Evolutionary conservation across 1,284 basidiomycete species (phyloP).

Genomic region (Pascua guehoae): DNA sequence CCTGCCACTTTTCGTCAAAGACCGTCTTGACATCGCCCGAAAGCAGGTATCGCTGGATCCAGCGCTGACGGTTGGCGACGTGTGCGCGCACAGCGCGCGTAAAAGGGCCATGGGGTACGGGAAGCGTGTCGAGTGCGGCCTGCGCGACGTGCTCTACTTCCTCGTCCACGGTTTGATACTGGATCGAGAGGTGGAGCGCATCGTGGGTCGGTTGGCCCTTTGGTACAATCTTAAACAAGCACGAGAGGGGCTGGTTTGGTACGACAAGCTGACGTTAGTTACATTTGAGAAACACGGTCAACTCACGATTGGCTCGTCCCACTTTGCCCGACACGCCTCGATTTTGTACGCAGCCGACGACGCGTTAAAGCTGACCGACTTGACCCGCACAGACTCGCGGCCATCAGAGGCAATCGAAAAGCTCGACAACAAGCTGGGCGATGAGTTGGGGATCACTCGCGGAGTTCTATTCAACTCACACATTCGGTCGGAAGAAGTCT

Average conservation of each 20-base stretch:
- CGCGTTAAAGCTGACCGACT: constrained; percentile 25
- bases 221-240: constrained; percentile 41
- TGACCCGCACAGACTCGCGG: constrained; percentile 38
- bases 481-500: constrained; percentile 49
- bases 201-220: constrained; percentile 8
- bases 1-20: constrained; percentile 10
- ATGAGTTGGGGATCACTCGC: not conserved
- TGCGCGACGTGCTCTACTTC: constrained; percentile 16
- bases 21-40: constrained; percentile 1
- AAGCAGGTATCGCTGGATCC: constrained; percentile 22
- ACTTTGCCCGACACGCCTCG: constrained; percentile 23
- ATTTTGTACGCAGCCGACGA: constrained; percentile 14
- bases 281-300: not conserved
- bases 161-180: constrained; percentile 38
- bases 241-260: constrained; percentile 35
- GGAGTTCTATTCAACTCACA: constrained; percentile 25
- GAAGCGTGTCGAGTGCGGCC: constrained; percentile 5
- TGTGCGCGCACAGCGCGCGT: constrained; percentile 6
- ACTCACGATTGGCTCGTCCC: constrained; percentile 23
- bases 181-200: constrained; percentile 33
- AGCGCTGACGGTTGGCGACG: constrained; percentile 9
- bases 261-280: constrained; percentile 27
- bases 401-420: constrained; percentile 49
- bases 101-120: not conserved
- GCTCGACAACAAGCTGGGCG: constrained; percentile 42